These are phyloP conservation scores for Pelargonium citronellum DNA, from an alignment of 441 rosid genomes.

Conservation along the genomic window DNA sequence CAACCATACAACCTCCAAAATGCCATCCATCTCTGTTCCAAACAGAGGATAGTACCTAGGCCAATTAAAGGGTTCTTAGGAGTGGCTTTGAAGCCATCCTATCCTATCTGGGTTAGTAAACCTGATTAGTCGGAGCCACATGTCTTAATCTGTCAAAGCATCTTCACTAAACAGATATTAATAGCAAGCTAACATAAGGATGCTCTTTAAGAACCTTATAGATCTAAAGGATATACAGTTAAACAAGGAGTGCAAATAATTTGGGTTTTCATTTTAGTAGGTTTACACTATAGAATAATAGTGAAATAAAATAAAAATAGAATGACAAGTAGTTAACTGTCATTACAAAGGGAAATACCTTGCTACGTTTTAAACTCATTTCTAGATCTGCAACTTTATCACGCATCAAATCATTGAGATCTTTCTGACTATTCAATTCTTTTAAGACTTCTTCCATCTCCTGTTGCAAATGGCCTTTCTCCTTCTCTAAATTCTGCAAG, in stretches of 20 bases:
- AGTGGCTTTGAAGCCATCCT: neutral
- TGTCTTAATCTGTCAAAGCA: neutral
- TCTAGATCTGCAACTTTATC: conserved; percentile 50
- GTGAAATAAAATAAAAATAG: conserved; percentile 8
- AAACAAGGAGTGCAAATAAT: neutral
- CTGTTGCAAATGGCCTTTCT: conserved; percentile 47
- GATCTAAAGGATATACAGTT: neutral
- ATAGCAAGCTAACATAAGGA: conserved; percentile 15
- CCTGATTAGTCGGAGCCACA: neutral
- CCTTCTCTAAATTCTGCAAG: conserved; percentile 62
- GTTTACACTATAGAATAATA: neutral
- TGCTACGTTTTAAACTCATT: conserved; percentile 42
- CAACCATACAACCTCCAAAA: too few species aligned
- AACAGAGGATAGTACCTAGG: neutral
- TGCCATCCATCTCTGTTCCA: too few species aligned
- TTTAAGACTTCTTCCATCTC: conserved; percentile 44
- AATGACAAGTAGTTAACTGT: conserved; percentile 7
- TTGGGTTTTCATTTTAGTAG: conserved; percentile 1
- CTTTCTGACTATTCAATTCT: conserved; percentile 52
- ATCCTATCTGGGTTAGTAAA: neutral
- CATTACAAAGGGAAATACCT: conserved; percentile 44
- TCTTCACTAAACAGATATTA: neutral
- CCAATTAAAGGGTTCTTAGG: neutral
- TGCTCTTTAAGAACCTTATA: neutral
- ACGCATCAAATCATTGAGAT: conserved; percentile 42